Evolutionary conservation across 257 asterid species (phyloP), one percentile per base, ranked within the genome.

Genomic region (Solanum chiquidenum): DNA sequence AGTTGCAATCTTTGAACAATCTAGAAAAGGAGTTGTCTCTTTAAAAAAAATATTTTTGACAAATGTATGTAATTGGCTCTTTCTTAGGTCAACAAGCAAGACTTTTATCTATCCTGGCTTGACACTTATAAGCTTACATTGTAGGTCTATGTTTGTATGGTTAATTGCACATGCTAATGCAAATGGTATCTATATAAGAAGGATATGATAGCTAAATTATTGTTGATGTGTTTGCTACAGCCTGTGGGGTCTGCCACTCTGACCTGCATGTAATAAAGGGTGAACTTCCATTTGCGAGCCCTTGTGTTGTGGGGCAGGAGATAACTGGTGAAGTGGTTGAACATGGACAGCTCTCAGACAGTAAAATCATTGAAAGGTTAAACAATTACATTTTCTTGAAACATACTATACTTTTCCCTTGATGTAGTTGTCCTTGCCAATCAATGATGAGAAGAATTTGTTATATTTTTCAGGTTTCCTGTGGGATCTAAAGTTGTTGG

Each of bases 171-270:
- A 38, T 85, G 42, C 38, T 10, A 35, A 29, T 66, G 16, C 82
- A 62, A 55, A 85, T 68, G 64, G 13, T 85, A 42, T 23, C 25
- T 86, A 33, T 49, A 3, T 73, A 73, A 31, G 31, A 40, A 10
- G 49, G 2, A 86, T 86, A 72, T 73, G 84, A 52, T 49, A 85
- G 49, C 38, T 85, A 35, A 37, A 31, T 55, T 86, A 68, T n/a
- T 68, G 5, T 58, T 83, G 76, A 49, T 46, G 73, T 92, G 92
- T 37, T 37, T 40, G 52, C 83, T 74, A 74, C 96, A 97, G 99
- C 98, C n/a, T 97, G 99, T 90, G 99, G 99, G 27, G 99, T 95
- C n/a, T 97, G 99, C 90, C 99, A 97, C 90, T 97, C 99, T 20
- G 99, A 97, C 92, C 91, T 97, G 88, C 99, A 97, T 85, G 99